Conservation (phyloP, 805 yeast species). For the Nakazawaea anatomiae region DNA sequence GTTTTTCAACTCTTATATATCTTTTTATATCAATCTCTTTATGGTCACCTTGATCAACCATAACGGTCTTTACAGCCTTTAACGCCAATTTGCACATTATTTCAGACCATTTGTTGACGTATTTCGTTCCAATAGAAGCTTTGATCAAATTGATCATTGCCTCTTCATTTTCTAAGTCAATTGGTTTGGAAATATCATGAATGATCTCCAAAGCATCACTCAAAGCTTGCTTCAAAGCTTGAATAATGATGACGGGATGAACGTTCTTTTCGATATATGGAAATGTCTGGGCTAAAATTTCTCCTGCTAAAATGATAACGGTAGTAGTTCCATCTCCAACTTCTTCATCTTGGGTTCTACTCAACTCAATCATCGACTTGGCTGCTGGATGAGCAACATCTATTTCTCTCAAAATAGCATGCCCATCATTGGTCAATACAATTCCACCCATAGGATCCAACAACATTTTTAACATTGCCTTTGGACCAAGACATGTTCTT, state of each 20-base stretch:
- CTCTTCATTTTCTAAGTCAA: constrained; percentile 75
- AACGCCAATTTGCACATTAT: constrained; percentile 88
- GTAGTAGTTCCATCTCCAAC: constrained; percentile 99
- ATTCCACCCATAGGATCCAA: constrained; percentile 97
- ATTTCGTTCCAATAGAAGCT: constrained; percentile 95
- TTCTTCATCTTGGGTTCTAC: constrained; percentile 97
- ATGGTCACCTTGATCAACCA: constrained; percentile 51
- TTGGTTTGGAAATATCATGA: constrained; percentile 74
- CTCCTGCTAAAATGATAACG: constrained; percentile 95
- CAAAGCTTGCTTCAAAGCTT: constrained; percentile 87
- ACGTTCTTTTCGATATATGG: constrained; percentile 93
- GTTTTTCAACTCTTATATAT: constrained; percentile 89
- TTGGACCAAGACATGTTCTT: constrained; percentile 97
- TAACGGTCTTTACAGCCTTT: constrained; percentile 81
- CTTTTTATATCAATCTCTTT: constrained; percentile 90
- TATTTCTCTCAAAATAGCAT: constrained; percentile 94
- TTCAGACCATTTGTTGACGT: constrained; percentile 83
- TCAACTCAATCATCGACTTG: constrained; percentile 93
- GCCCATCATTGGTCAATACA: constrained; percentile 96
- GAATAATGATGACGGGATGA: constrained; percentile 94
- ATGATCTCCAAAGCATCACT: constrained; percentile 87
- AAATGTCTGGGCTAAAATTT: constrained; percentile 89
- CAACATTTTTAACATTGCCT: constrained; percentile 97
- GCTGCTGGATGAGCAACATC: constrained; percentile 99
- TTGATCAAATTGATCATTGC: constrained; percentile 84